Evolutionary conservation across 2,329 filamentous ascomycete species (phyloP).

Genomic region (Diplodia intermedia): DNA sequence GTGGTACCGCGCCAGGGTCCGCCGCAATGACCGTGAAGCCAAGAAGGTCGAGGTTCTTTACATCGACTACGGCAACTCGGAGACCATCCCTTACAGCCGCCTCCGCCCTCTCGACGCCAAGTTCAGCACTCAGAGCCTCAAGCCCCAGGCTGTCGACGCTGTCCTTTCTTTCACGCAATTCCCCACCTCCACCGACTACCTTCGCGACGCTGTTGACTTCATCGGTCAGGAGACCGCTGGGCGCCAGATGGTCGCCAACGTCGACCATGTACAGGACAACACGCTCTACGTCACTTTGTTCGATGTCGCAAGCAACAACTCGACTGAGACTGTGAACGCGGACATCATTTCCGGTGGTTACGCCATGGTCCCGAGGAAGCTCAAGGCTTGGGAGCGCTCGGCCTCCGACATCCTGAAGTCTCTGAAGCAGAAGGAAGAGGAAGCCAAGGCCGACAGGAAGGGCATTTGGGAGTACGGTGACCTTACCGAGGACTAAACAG

Average conservation of each 20-base stretch:
- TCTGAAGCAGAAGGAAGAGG: slow-evolving; percentile 74
- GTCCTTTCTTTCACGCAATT: slow-evolving; percentile 89
- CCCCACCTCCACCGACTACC: slow-evolving; percentile 81
- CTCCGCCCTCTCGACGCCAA: slow-evolving; percentile 84
- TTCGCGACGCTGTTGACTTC: slow-evolving; percentile 77
- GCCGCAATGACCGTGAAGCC: slow-evolving; percentile 88
- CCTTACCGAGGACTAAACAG: slow-evolving; percentile 69
- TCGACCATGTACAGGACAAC: slow-evolving; percentile 84
- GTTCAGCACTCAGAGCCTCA: slow-evolving; percentile 77
- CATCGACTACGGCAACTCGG: slow-evolving; percentile 95
- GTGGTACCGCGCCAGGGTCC: slow-evolving; percentile 93
- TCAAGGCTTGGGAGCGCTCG: slow-evolving; percentile 87
- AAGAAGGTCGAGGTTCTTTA: slow-evolving; percentile 89
- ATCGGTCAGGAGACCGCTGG: slow-evolving; percentile 77
- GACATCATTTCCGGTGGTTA: slow-evolving; percentile 83
- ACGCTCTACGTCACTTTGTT: slow-evolving; percentile 87
- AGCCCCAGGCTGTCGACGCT: slow-evolving; percentile 85
- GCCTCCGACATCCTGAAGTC: slow-evolving; percentile 74
- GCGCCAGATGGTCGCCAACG: slow-evolving; percentile 83
- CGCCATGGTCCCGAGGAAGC: slow-evolving; percentile 89
- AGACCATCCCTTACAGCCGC: slow-evolving; percentile 82
- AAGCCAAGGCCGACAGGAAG: slow-evolving; percentile 78
- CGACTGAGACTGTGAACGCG: slow-evolving; percentile 85
- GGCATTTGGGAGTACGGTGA: slow-evolving; percentile 99
- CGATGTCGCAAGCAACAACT: slow-evolving; percentile 69